Base-by-base conservation (phyloP, 768 basidiomycete species). In the Rhodotorula kratochvilovae region DNA sequence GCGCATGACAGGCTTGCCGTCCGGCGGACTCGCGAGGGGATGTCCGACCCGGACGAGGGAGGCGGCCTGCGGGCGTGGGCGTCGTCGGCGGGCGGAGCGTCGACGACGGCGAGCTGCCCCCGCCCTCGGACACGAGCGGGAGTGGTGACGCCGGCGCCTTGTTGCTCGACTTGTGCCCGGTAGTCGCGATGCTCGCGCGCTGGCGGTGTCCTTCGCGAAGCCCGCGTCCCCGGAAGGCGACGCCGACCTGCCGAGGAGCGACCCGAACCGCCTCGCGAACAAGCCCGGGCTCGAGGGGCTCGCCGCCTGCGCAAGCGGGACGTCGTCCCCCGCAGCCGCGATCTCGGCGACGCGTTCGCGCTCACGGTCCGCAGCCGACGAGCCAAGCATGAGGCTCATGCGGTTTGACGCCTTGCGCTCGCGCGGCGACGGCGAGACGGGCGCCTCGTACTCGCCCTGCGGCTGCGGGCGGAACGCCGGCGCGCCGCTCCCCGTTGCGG, bases 201-300 rank as follows among this genome's bases (percentile, higher is more conserved):
- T 50, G 60, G 12, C 76, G 73, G 51, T 75, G 74, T 0, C 73
- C 35, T 72, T 66, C 33, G n/a, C 33, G 23, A 16, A 27, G 12
- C 19, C 17, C 10, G 39, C 17, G 31, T 35, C 35, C n/a, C 11
- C 58, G n/a, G 50, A 25, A 2, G 50, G 31, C n/a, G 63, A 36
- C 13, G 74, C 61, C 1, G 70, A 70, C 3, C 76, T 62, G 31
- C 76, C 76, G 48, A 79, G 74, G 33, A 79, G 73, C 21, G 76
- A 77, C 17, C 77, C 71, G 67, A 79, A 79, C 29, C 78, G 63
- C 2, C 70, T 36, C 0, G 72, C 78, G 66, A 79, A 72, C 21
- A 63, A 61, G 29, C 73, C 64, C 3, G 58, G 42, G 16, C 62
- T 31, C 63, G 71, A 66, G 25, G 72, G 13, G 58, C 58, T 59